Percentiles rank a stretch among this genome's conserved stretches.
Evolutionary conservation across 129 eudicot species (phyloP).

Genomic region (Escallonia herrerae): DNA sequence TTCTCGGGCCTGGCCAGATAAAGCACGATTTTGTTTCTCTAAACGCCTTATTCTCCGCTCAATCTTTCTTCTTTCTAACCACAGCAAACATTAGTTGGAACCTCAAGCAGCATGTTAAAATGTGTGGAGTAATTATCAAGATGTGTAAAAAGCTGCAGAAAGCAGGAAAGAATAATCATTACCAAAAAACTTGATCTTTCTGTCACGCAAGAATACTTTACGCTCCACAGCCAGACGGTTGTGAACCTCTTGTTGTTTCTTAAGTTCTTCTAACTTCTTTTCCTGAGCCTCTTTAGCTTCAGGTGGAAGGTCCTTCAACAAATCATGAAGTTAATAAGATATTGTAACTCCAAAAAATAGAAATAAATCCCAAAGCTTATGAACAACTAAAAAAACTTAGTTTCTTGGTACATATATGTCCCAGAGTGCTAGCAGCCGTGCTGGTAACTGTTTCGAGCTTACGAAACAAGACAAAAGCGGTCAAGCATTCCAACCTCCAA

Average conservation of each 20-base stretch:
- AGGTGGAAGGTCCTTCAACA: conserved; percentile 65
- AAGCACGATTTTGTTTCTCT: conserved; percentile 76
- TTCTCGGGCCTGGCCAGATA: conserved; percentile 65
- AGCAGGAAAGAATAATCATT: conserved; percentile 2
- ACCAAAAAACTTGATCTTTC: conserved; percentile 91
- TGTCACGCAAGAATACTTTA: conserved; percentile 66
- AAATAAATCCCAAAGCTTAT: background rate
- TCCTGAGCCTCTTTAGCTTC: conserved; percentile 66
- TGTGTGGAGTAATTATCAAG: background rate
- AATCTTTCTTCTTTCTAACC: conserved; percentile 84
- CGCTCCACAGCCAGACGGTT: conserved; percentile 78
- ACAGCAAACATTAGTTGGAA: conserved; percentile 10
- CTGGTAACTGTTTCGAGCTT: too few species aligned
- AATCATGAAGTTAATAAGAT: conserved; percentile 4
- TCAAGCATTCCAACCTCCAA: too few species aligned
- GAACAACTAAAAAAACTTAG: background rate
- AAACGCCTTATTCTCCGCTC: conserved; percentile 74
- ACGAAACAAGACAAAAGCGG: too few species aligned
- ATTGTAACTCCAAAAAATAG: conserved; percentile 4
- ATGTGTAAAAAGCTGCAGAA: background rate
- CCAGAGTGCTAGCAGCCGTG: too few species aligned
- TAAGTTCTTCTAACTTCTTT: conserved; percentile 75
- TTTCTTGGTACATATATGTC: too few species aligned
- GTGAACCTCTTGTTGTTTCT: conserved; percentile 63
- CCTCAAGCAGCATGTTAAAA: background rate